Base-by-base conservation (phyloP, 1,284 basidiomycete species). In the Albatrellus sp. region DNA sequence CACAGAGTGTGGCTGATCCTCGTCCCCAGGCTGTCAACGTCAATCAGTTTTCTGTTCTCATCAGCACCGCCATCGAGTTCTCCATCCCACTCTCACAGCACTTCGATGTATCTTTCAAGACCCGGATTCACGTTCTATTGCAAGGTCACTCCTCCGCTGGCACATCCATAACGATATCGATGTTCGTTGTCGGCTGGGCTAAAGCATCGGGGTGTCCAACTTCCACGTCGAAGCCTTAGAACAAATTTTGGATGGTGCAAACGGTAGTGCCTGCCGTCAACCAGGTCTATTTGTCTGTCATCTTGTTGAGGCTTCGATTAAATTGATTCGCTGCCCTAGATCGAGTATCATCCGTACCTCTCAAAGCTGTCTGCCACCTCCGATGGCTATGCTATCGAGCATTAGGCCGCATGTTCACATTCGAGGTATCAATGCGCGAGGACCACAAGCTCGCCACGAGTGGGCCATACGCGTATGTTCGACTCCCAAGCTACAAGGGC, bases 381-480 rank as follows among this genome's bases (percentile, higher is more conserved):
- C 66, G 67, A 36, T 43, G 63, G 37, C 50, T 47, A 17, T 69
- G 67, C 50, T 69, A 64, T 57, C 56, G 50, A 40, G 56, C 60
- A 40, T 62, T 69, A 30, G 77, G 75, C 2, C 55, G 64, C 5
- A 60, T 78, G 45, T 79, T 79, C 62, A 80, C 77, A 0, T 80
- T 77, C 56, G 75, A 78, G 51, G 65, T 80, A 48, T 73, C 74
- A 40, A 60, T 78, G 40, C 67, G 72, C 50, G 70, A 71, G 2
- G 57, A 62, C 14, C 77, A 79, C 58, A 65, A 57, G 34, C 67
- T 80, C 46, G 61, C 79, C 52, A 77, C 72, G 0, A 59, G 57
- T 9, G 68, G 76, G 5, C 72, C 69, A 46, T 80, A 80, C 56
- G 52, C 60, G 10, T 66, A 69, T 47, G 74, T 78, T 35, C 72